Evolutionary conservation across 495 filamentous ascomycete genomes (phyloP), one percentile per base, ranked within the genome.

Genomic region (Aspergillus bertholletiae): DNA sequence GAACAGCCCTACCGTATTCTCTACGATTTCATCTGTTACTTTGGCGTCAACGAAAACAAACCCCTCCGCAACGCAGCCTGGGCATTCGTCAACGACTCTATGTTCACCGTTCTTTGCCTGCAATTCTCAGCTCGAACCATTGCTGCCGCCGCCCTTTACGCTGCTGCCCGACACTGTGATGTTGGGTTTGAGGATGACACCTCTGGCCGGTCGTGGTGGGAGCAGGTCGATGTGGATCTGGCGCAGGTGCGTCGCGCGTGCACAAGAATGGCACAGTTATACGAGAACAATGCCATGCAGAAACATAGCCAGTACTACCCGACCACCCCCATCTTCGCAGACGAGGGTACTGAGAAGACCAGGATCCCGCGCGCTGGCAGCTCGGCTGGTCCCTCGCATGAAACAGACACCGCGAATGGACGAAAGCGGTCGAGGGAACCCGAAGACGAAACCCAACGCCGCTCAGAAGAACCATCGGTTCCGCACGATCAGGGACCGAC

Each of bases 11-110:
- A 96, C 71, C 81, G 83, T 53, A 81, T 84, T 28, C 81, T 97
- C 22, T 91, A 87, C 74, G 84, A 93, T 9, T 84, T 88, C 60
- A 79, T 96, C 20, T 77, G 80, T 34, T 83, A 78, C 61, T 78
- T 96, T 52, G 75, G 80, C 28, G 72, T 88, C 32, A 80, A 86
- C 51, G 84, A 91, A 53, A 84, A 91, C 66, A 87, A 90, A 67
- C 68, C 74, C 23, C 71, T 97, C 22, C 84, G 93, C 49, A 88
- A 95, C 65, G 83, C 90, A 2, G 85, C 89, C 2, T 97, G 93
- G 88, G 85, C 90, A 4, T 97, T 96, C 63, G 79, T 96, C 49
- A 96, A 94, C 70, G 94, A 99, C 70, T 84, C 85, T 12, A 86
- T 79, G 53, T 81, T 93, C 49, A 96, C 92, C 18, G 82, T 86